Conservation (phyloP, 768 basidiomycete species). For the Coprinopsis sp. region DNA sequence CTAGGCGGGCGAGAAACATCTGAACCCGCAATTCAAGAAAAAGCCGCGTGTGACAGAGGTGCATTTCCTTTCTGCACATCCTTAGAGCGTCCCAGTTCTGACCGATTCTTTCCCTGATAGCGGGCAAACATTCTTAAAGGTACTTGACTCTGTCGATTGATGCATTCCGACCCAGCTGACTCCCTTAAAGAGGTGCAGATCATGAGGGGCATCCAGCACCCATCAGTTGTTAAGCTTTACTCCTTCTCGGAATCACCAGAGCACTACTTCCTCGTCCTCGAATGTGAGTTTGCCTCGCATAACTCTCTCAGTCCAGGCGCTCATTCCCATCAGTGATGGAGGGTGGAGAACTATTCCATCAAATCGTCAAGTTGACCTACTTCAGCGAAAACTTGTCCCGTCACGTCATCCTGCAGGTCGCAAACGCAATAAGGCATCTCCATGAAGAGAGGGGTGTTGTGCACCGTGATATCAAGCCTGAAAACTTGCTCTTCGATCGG, state of each 20-base stretch:
- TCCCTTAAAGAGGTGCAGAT: slow-evolving; percentile 85
- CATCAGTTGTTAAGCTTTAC: slow-evolving; percentile 87
- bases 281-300: slow-evolving; percentile 53
- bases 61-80: slow-evolving; percentile 30
- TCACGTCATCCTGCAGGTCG: slow-evolving; percentile 96
- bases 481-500: slow-evolving; percentile 90
- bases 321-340: slow-evolving; percentile 69
- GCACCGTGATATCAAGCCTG: slow-evolving; percentile 98
- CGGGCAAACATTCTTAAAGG: slow-evolving; percentile 97
- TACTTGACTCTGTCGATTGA: slow-evolving; percentile 20
- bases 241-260: slow-evolving; percentile 91
- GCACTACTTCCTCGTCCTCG: slow-evolving; percentile 91
- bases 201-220: slow-evolving; percentile 92
- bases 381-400: slow-evolving; percentile 97
- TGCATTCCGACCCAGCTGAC: slow-evolving; percentile 7
- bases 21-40: slow-evolving; percentile 93
- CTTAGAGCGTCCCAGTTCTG: slow-evolving; percentile 19
- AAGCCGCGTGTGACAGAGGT: slow-evolving; percentile 99
- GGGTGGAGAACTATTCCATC: slow-evolving; percentile 97
- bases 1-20: slow-evolving; percentile 88
- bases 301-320: slow-evolving; percentile 7
- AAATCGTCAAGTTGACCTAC: slow-evolving; percentile 98
- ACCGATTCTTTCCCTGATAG: slow-evolving; percentile 42
- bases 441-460: slow-evolving; percentile 98
- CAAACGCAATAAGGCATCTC: slow-evolving; percentile 88